phyloP scores from a whole-genome alignment of 2,329 filamentous ascomycete species.

The Tricladium varicosporioides region DNA sequence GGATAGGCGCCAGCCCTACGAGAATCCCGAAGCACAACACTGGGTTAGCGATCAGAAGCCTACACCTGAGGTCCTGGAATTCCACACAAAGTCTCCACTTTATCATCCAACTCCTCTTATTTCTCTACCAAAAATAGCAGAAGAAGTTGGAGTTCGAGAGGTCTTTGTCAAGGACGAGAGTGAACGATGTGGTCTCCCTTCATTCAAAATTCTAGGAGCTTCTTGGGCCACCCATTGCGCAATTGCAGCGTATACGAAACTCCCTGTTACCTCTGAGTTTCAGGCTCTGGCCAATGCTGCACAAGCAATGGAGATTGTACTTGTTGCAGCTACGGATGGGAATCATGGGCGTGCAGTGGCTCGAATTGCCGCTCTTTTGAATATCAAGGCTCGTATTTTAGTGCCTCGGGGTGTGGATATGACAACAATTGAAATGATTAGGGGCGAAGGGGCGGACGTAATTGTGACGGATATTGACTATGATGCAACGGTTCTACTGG shows the following conservation, averaged over 20 bases:
- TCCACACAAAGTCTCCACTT: too few species aligned
- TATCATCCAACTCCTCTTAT: constrained; percentile 27
- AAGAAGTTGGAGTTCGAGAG: constrained; percentile 52
- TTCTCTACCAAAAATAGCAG: constrained; percentile 51
- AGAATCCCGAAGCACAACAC: too few species aligned
- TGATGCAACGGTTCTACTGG: constrained; percentile 56
- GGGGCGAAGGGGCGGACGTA: constrained; percentile 61
- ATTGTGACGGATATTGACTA: constrained; percentile 57
- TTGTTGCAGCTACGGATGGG: constrained; percentile 70
- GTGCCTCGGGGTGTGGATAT: constrained; percentile 59
- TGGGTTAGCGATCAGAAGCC: too few species aligned
- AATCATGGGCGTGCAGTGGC: constrained; percentile 76
- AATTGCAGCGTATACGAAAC: constrained; percentile 42
- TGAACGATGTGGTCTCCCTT: constrained; percentile 63
- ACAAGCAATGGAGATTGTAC: constrained; percentile 31
- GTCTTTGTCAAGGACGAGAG: constrained; percentile 73
- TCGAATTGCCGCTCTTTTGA: constrained; percentile 61
- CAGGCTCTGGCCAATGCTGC: background rate
- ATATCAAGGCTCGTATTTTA: constrained; percentile 55
- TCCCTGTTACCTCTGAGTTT: constrained; percentile 43
- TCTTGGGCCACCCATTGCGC: constrained; percentile 69
- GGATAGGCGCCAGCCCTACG: too few species aligned
- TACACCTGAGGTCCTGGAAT: too few species aligned
- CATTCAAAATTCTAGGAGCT: constrained; percentile 81
- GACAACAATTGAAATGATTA: constrained; percentile 53